Evolutionary conservation across 2,329 filamentous ascomycete species (phyloP), one percentile per base, ranked within the genome.

Genomic region (Aspergillus floridensis): DNA sequence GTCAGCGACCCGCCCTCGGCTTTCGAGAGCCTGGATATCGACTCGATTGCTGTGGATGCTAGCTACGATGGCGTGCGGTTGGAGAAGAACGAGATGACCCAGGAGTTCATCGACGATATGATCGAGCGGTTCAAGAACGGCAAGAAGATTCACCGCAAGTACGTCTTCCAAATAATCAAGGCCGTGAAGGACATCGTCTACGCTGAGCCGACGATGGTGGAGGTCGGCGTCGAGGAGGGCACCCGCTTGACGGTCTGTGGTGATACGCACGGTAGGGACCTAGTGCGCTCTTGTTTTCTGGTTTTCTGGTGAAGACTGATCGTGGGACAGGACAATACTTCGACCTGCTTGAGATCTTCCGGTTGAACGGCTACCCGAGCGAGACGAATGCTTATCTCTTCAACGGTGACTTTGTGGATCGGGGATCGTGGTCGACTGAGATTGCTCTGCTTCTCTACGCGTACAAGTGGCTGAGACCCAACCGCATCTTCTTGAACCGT

Each of bases 101-200:
- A 93, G 67, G 93, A 97, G 70, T 99, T 99, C 72, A 91, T 99
- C 69, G 90, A 96, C 69, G 93, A 99, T 79, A 97, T 98, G 93
- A 93, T 92, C 58, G 86, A 95, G 75, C 84, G 95, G 32, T 99
- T 99, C 84, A 96, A 96, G 84, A 88, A 86, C 53, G 95, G 95
- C 72, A 98, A 99, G 84, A 93, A 91, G 78, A 84, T 99, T 59
- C 92, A 95, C 76, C 88, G 87, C 79, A 99, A 98, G 84, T 99
- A 97, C 73, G 95, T 93, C 65, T 98, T 93, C 81, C 92, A 97
- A 79, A 99, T 99, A 72, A 84, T 99, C 69, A 80, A 97, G 68
- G 90, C 91, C 5, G 91, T 96, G 68, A 92, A 90, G 81, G 88
- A 96, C 64, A 85, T 99, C 59, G 88, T 96, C 49, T 93, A 93